Evolutionary conservation across 768 basidiomycete genomes (phyloP).

Genomic region (Scleroderma bovista): DNA sequence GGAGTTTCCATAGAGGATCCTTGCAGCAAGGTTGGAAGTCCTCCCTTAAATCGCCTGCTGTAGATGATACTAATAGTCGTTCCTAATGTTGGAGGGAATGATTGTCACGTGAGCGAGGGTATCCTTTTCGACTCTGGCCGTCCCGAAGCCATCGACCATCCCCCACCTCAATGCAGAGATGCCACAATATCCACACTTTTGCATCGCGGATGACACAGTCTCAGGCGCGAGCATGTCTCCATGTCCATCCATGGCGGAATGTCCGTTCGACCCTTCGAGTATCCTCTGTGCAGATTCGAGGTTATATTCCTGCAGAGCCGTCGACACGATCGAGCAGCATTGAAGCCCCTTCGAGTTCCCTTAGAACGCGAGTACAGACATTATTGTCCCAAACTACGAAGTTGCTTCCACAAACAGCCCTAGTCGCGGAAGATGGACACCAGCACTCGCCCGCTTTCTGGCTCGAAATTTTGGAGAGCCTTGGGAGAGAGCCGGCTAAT

Average conservation of each 20-base stretch:
- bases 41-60: no score
- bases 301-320: background rate
- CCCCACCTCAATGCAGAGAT: no score
- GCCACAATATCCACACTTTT: background rate
- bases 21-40: no score
- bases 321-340: background rate
- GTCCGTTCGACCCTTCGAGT: background rate
- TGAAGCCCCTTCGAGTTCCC: constrained; percentile 1
- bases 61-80: no score
- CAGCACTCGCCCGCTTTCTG: constrained; percentile 38
- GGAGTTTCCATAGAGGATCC: no score
- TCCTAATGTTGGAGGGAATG: no score
- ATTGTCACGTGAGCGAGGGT: no score
- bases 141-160: no score
- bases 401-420: constrained; percentile 42
- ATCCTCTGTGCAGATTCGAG: background rate
- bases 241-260: background rate
- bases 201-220: background rate
- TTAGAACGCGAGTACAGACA: constrained; percentile 32
- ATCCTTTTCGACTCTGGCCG: no score
- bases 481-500: constrained; percentile 27
- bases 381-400: constrained; percentile 45
- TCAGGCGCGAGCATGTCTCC: background rate
- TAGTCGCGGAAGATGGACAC: constrained; percentile 12
- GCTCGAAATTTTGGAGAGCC: constrained; percentile 36